A percentile compares a stretch with the other conserved stretches of the same genome.
These are phyloP conservation scores for Corylus avellana DNA, from an alignment of 306 rosid species.

Conservation along the genomic window DNA sequence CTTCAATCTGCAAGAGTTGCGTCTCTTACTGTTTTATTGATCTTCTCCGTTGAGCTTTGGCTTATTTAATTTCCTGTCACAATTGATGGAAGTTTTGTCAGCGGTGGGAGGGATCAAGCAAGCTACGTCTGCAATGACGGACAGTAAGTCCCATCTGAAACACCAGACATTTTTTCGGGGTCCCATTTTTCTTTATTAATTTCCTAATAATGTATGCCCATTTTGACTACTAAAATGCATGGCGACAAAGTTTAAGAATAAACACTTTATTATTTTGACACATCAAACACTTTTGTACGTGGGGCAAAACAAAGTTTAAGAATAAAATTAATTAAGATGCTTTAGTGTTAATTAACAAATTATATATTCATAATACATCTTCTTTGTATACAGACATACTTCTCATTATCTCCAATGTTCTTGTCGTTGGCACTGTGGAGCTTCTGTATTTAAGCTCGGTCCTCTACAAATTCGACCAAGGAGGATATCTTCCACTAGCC, in stretches of 20 bases:
- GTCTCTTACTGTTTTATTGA: neutral
- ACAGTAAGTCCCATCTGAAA: conserved; percentile 26
- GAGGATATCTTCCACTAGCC: conserved; percentile 47
- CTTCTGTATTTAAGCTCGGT: conserved; percentile 42
- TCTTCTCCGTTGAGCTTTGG: neutral
- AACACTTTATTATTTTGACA: too few relatives aligned
- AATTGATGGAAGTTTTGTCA: conserved; percentile 50
- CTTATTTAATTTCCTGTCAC: neutral
- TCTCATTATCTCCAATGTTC: conserved; percentile 18
- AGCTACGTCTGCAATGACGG: conserved; percentile 35
- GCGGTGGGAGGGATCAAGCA: conserved; percentile 72
- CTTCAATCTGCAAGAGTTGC: neutral
- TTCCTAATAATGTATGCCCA: neutral
- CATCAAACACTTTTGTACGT: too few relatives aligned
- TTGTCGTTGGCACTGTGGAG: conserved; percentile 35
- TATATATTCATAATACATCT: neutral
- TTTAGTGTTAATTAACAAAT: neutral
- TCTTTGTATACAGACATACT: conserved; percentile 35
- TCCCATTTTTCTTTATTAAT: neutral
- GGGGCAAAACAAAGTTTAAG: too few relatives aligned
- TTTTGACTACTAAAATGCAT: neutral
- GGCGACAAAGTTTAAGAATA: too few relatives aligned
- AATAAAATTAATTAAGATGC: too few relatives aligned
- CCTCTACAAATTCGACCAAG: conserved; percentile 43
- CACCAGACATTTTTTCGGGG: neutral